phyloP scores from a whole-genome alignment of 108 stramenopile species.

The Skeletonema marinoi region DNA sequence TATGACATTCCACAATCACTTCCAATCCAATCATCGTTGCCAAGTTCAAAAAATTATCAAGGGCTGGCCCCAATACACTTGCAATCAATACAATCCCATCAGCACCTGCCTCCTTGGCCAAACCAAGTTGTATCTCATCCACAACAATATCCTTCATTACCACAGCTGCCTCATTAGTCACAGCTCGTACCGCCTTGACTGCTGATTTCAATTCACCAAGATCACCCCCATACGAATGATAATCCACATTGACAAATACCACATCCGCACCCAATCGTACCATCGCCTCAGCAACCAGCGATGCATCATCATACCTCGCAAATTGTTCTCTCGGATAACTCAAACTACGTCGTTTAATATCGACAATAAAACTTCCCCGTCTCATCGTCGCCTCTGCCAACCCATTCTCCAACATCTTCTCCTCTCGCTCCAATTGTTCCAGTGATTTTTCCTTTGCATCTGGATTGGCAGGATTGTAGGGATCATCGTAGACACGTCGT shows the following conservation, averaged over 20 bases:
- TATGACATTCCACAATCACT: constrained; percentile 91
- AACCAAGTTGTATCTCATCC: constrained; percentile 88
- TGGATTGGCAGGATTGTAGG: constrained; percentile 68
- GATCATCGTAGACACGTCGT: constrained; percentile 86
- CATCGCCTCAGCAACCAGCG: constrained; percentile 90
- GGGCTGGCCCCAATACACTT: constrained; percentile 77
- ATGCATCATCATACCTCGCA: constrained; percentile 85
- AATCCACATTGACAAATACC: constrained; percentile 91
- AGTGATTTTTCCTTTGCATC: constrained; percentile 38
- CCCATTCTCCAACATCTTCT: constrained; percentile 68
- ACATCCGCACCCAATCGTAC: constrained; percentile 87
- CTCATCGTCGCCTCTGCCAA: constrained; percentile 82
- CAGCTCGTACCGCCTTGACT: constrained; percentile 67
- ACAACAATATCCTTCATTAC: constrained; percentile 94
- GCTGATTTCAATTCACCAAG: constrained; percentile 76
- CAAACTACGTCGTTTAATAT: constrained; percentile 81
- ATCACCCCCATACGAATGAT: constrained; percentile 85
- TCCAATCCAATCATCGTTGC: constrained; percentile 88
- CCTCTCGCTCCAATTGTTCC: constrained; percentile 53
- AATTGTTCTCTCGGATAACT: constrained; percentile 77
- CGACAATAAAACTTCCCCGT: constrained; percentile 81
- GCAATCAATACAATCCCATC: constrained; percentile 86
- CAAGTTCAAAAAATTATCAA: constrained; percentile 84
- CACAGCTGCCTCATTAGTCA: constrained; percentile 75
- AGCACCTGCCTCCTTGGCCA: constrained; percentile 89